A percentile compares a stretch with the other conserved stretches of the same genome.
Evolutionary conservation across 495 filamentous ascomycete genomes (phyloP).

Genomic region (Daldinia vernicosa): DNA sequence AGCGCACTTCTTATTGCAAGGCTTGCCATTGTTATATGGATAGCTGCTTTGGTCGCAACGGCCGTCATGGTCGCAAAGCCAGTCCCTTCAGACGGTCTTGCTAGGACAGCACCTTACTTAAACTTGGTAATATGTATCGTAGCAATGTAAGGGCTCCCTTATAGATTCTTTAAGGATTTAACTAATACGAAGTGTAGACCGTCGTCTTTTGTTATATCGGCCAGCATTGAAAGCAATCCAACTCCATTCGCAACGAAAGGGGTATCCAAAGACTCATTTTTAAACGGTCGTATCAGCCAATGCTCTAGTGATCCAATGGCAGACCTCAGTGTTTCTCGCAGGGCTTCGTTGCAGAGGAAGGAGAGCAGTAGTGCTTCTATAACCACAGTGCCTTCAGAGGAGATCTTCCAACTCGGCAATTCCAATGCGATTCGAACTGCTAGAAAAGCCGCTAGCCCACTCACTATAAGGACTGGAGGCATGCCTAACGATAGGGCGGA

Average conservation of each 20-base stretch:
- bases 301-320: constrained; percentile 31
- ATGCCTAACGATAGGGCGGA: constrained; percentile 25
- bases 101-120: constrained; percentile 34
- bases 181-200: constrained; percentile 29
- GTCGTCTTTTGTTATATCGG: constrained; percentile 38
- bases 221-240: constrained; percentile 42
- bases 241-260: constrained; percentile 41
- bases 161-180: neutral
- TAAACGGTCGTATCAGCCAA: constrained; percentile 26
- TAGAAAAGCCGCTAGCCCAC: neutral
- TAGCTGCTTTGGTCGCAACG: constrained; percentile 40
- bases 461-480: constrained; percentile 11
- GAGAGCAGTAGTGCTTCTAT: constrained; percentile 40
- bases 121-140: constrained; percentile 39
- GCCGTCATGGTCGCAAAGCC: constrained; percentile 37
- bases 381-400: constrained; percentile 38
- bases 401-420: constrained; percentile 39
- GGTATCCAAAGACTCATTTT: constrained; percentile 33
- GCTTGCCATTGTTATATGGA: constrained; percentile 40
- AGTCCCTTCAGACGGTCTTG: constrained; percentile 16
- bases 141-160: constrained; percentile 38
- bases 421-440: neutral
- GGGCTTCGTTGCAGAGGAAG: constrained; percentile 39
- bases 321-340: constrained; percentile 44
- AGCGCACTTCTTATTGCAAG: constrained; percentile 47